Base-by-base conservation (phyloP, 2,329 filamentous ascomycete species). In the Trichoderma sp. region DNA sequence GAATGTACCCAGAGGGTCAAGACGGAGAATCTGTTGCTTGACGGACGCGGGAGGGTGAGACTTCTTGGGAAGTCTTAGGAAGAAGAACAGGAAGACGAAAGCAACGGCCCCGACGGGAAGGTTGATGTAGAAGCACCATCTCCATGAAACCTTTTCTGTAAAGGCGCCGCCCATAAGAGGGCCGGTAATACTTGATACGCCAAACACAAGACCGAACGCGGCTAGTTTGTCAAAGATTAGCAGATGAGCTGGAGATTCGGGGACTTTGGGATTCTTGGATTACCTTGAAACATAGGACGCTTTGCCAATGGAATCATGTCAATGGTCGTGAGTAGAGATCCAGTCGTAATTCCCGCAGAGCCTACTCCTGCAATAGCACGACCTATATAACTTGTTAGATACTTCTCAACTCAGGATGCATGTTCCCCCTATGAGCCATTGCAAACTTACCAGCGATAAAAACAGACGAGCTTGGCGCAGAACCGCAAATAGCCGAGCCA, bases 71-170 rank as follows among this genome's bases (percentile, higher is more conserved):
- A 81, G 74, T 15, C 82, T 78, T 70, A 85, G 81, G 72, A 84
- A 82, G 64, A 86, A 76, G 45, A 81, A 75, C 64, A 88, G 80
- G 64, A 83, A 82, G 12, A 82, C 10, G n/a, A 83, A 77, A 4
- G 83, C 82, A n/a, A 83, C 76, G 29, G 78, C 84, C 22, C 85
- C 86, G 63, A 87, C 80, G 8, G 86, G 86, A 17, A 87, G 80
- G 69, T 87, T 87, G 73, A 87, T 84, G 72, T 84, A 87, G 72
- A 87, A 87, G 72, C 86, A 87, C 86, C 86, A 84, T 58, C 80
- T 79, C 85, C 85, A 87, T 12, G 79, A 80, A 13, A 80, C 77
- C 6, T 74, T 75, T 37, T 81, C 77, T 2, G 84, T 85, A 65
- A 87, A 84, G 2, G 79, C 85, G 32, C 85, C 85, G 5, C 85